Base-by-base conservation (phyloP, 768 basidiomycete genomes). In the Austroboletus eburneus region DNA sequence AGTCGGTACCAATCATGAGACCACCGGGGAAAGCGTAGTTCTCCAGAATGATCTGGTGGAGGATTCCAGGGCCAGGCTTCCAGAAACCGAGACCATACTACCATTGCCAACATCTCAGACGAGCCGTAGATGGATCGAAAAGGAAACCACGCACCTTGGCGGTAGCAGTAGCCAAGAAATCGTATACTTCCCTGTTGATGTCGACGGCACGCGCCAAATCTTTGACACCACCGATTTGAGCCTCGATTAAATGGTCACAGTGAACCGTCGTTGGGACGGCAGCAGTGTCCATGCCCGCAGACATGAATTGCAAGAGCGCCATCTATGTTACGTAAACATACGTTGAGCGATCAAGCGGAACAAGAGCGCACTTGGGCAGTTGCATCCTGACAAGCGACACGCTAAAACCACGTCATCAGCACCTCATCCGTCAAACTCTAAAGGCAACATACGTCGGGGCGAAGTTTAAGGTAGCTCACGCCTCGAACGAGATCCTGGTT, bases 301-400 rank as follows among this genome's bases (percentile, higher is more conserved):
- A 97, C 96, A 99, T 99, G 81, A 99, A 99, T 78, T 99, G 96
- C 56, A 99, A 79, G 46, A 99, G 81, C 17, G 96, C 96, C 96
- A 99, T 99, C 91, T 98, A 67, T 0, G 47, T 65, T 55, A 69
- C 61, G 60, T 69, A 55, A 66, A 57, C 39, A 16, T 25, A n/a
- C 16, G 41, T 41, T 35, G 27, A 27, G 9, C 32, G 16, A 33
- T 16, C 32, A 33, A 12, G 32, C 9, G 12, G 16, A 13, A 33
- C 32, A 5, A 33, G 16, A 14, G 16, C 70, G 29, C 53, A 87
- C 87, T 73, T 90, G 87, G 33, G 88, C 87, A 16, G 89, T 91
- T 52, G 89, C 89, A 76, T 92, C 89, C 76, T 91, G 88, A 73
- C 87, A 91, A 47, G 87, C 88, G 43, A 90, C 88, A 56, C 90